Conservation (phyloP, 305 asterid genomes). For the Fraxinus nigra region DNA sequence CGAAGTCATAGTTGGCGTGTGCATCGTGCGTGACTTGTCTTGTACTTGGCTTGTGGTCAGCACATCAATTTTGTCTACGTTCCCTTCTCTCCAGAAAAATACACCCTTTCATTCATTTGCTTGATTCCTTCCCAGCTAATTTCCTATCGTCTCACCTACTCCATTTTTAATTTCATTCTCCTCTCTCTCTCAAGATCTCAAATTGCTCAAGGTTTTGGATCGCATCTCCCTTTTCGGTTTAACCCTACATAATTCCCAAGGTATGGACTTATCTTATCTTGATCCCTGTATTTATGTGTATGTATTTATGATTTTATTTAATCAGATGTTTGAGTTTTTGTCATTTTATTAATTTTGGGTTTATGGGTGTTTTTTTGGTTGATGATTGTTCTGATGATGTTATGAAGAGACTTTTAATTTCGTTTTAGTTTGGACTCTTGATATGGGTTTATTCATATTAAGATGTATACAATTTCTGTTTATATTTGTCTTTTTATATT, state of each 20-base stretch:
- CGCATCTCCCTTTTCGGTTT: not conserved
- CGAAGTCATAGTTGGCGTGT: not conserved
- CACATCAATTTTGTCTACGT: not conserved
- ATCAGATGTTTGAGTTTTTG: not conserved
- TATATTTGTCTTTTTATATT: not conserved
- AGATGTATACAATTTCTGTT: not conserved
- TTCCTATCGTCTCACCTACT: not conserved
- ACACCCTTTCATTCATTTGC: not conserved
- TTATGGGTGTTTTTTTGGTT: not conserved
- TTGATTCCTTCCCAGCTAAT: not conserved
- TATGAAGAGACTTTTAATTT: not conserved
- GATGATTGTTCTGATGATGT: not conserved
- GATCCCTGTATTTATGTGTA: not conserved
- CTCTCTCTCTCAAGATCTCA: not conserved
- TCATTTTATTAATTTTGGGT: not conserved
- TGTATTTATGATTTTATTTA: not conserved
- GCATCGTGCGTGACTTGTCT: not conserved
- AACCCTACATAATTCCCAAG: not conserved
- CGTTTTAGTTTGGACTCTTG: not conserved
- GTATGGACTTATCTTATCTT: not conserved
- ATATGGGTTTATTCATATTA: not conserved
- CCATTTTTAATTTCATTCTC: not conserved
- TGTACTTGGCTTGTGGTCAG: slow-evolving; percentile 14
- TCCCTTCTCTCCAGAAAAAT: not conserved
- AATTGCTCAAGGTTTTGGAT: not conserved